A percentile compares a stretch with the other conserved stretches of the same genome.
These are phyloP conservation scores for Beauveria australis DNA, from an alignment of 2,329 filamentous ascomycete species.

Conservation along the genomic window DNA sequence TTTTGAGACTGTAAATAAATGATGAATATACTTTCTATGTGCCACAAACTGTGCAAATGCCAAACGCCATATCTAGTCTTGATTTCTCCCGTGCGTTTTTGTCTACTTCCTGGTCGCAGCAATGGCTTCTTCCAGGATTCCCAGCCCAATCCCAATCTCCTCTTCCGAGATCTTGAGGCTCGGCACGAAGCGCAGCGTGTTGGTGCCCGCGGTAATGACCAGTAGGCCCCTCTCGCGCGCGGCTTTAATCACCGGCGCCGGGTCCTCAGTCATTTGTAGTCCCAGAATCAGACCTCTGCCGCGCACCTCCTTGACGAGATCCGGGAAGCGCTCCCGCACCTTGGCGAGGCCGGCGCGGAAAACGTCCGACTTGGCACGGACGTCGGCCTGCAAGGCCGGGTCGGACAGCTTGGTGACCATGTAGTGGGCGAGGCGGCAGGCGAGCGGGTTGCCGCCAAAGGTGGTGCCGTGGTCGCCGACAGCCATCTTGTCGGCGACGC, in stretches of 20 bases:
- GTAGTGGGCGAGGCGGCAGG: constrained; percentile 75
- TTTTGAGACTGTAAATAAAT: background rate
- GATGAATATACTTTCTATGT: constrained; percentile 1
- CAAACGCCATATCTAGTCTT: background rate
- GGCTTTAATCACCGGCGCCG: constrained; percentile 67
- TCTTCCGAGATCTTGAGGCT: constrained; percentile 70
- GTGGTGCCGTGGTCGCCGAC: constrained; percentile 86
- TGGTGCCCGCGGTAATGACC: constrained; percentile 86
- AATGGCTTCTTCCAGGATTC: constrained; percentile 64
- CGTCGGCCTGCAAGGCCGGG: constrained; percentile 58
- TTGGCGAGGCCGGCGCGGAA: constrained; percentile 40
- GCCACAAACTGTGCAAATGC: background rate
- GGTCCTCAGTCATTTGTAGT: constrained; percentile 70
- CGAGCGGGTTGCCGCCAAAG: constrained; percentile 87
- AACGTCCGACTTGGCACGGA: constrained; percentile 55
- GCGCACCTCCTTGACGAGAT: constrained; percentile 67
- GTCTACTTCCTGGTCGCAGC: constrained; percentile 28
- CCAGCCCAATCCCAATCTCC: constrained; percentile 71
- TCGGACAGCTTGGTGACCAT: constrained; percentile 72
- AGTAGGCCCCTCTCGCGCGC: constrained; percentile 81
- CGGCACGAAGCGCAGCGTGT: constrained; percentile 88
- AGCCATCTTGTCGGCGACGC: constrained; percentile 33
- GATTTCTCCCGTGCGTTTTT: background rate
- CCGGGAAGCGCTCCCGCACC: constrained; percentile 47
- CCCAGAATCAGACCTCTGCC: constrained; percentile 82